Evolutionary conservation across 805 yeast species (phyloP), one percentile per base, ranked within the genome.

Genomic region (Naumovozyma dairenensis): DNA sequence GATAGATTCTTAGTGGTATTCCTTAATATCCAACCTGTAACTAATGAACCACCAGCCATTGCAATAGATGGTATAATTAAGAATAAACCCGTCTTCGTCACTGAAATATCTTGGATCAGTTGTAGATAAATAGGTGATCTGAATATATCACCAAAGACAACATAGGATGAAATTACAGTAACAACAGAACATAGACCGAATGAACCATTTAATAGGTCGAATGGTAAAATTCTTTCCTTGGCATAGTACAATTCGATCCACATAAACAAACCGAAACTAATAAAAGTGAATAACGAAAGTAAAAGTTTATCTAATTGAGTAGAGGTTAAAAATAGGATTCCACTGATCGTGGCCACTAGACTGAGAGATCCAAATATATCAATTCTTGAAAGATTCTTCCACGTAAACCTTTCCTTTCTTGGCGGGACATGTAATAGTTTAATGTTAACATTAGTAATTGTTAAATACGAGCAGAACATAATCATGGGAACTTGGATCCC

Each of bases 361-460:
- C 74, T 57, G 21, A 68, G 47, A 2, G 85, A 69, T 1, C 94
- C 94, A n/a, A 64, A 51, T 44, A 78, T 65, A 49, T 82, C 93
- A 24, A 84, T 68, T 26, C 79, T 63, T 33, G 67, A 65, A 43
- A 80, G 49, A 42, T 76, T 71, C 16, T 59, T 59, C 41, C 62
- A 58, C 1, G 61, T 51, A 32, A 60, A 63, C 36, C 70, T 55
- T 14, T 72, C 74, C 6, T 61, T 47, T 1, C 62, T 27, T 50
- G 53, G 80, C 69, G 51, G 67, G 43, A 29, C 74, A 76, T 33
- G 80, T 60, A 22, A 72, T 58, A 25, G 69, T 72, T 39, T 55
- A 45, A 41, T 63, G 47, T 44, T 73, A 42, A 45, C 60, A 49
- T 33, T 60, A 31, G 22, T 60, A 55, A 9, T 63, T 38, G 40